Evolutionary conservation across 257 asterid species (phyloP), one percentile per base, ranked within the genome.

Genomic region (Solanum chiquidenum): DNA sequence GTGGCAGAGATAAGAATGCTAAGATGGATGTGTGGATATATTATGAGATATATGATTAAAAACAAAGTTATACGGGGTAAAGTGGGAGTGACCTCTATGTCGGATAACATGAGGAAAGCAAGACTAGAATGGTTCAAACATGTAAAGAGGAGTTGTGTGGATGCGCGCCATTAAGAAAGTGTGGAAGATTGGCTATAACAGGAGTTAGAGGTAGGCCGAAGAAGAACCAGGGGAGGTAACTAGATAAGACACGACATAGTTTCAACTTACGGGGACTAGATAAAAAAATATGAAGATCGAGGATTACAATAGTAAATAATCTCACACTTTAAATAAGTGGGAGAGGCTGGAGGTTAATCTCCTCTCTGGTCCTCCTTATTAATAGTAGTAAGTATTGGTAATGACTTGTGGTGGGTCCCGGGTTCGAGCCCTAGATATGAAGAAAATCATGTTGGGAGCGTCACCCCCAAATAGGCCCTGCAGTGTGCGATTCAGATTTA

Each of bases 11-110:
- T 52, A 52, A 1, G n/a, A 18, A 52, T 52, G n/a, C 1, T 18
- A 49, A 49, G 58, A 49, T 49, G 1, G 20, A 46, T 46, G 55
- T 46, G 55, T 46, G 55, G 55, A 46, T 4, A 46, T 46, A 46
- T 46, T 46, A 46, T 46, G 14, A 23, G 31, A 62, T 4, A 62
- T 0, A 23, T 25, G 29, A 62, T 23, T 0, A 62, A 6, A 23
- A 62, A 0, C 3, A 55, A 18, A 55, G n/a, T 52, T 52, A 18
- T 21, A 0, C 1, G 0, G 0, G 66, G 66, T 52, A 20, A 55
- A 21, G 3, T 7, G 0, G 27, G 0, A 55, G 10, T 20, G 27
- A 21, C 27, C 27, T 58, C 11, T 58, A n/a, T 21, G 1, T 9
- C 2, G 0, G 23, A 55, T 18, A 55, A 16, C 0, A 55, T 55